phyloP scores from a whole-genome alignment of 2,329 filamentous ascomycete genomes.

The Hortaea sp. region DNA sequence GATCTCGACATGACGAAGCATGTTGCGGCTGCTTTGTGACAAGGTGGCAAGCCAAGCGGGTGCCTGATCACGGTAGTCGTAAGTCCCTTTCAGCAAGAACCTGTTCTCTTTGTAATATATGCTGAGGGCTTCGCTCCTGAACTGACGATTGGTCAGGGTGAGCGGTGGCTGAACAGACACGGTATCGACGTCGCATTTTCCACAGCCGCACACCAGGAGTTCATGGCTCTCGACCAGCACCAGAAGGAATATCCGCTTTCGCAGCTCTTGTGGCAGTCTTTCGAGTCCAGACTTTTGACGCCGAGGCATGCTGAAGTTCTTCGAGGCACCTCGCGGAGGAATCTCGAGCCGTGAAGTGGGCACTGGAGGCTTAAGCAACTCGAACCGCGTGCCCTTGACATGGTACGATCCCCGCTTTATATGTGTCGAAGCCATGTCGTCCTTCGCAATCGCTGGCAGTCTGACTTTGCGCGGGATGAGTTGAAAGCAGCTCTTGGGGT shows the following conservation, averaged over 20 bases:
- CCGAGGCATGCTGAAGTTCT: background rate
- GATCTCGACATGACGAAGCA: constrained; percentile 5
- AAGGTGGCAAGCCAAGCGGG: constrained; percentile 2
- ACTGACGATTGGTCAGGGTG: background rate
- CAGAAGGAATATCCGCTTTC: constrained; percentile 1
- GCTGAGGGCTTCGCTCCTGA: background rate
- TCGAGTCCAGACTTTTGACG: background rate
- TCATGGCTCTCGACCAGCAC: constrained; percentile 1
- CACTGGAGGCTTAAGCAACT: background rate
- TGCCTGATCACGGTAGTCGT: background rate
- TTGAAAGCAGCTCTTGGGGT: background rate
- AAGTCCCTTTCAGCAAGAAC: background rate
- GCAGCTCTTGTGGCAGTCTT: background rate
- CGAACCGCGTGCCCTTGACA: background rate
- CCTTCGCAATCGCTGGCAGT: background rate
- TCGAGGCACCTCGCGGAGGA: background rate
- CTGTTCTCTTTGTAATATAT: constrained; percentile 2
- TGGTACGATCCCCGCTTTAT: background rate
- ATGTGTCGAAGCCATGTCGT: background rate
- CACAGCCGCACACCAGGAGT: constrained; percentile 2
- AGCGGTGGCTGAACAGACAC: background rate
- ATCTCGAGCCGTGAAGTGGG: background rate
- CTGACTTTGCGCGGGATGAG: background rate
- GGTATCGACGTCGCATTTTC: background rate
- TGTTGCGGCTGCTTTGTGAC: background rate